Conservation (phyloP, 139 green algal genomes). For the Klebsormidium nitens region DNA sequence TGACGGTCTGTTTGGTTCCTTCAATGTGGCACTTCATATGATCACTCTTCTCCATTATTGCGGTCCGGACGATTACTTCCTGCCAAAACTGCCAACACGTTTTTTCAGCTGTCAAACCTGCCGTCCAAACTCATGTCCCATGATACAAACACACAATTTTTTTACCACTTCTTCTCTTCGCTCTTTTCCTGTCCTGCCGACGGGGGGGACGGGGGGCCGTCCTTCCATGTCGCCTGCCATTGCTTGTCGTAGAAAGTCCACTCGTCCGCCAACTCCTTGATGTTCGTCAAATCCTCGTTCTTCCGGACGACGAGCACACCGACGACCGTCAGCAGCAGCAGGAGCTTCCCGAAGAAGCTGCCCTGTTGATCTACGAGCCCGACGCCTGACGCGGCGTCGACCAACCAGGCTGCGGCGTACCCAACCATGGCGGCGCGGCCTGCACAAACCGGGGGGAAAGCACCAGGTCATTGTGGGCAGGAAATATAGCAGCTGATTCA, state of each 20-base stretch:
- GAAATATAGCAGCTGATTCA: background rate
- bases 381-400: constrained; percentile 36
- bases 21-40: too few species aligned
- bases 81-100: too few species aligned
- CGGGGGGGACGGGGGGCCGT: constrained; percentile 47
- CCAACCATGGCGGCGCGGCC: constrained; percentile 54
- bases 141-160: too few species aligned
- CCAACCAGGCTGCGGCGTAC: constrained; percentile 40
- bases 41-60: too few species aligned
- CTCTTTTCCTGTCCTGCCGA: too few species aligned
- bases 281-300: constrained; percentile 38
- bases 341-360: constrained; percentile 51
- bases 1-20: too few species aligned
- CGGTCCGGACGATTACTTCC: too few species aligned
- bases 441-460: constrained; percentile 5
- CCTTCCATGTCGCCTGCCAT: constrained; percentile 53
- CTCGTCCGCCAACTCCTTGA: constrained; percentile 49
- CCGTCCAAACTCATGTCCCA: too few species aligned
- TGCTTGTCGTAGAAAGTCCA: constrained; percentile 61
- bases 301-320: constrained; percentile 43
- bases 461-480: background rate
- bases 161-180: too few species aligned
- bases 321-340: constrained; percentile 43
- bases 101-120: too few species aligned
- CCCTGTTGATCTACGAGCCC: constrained; percentile 45